Percentiles rank a stretch among this genome's conserved stretches.
phyloP scores from a whole-genome alignment of 805 yeast species.

The Myxozyma vanderwaltii region DNA sequence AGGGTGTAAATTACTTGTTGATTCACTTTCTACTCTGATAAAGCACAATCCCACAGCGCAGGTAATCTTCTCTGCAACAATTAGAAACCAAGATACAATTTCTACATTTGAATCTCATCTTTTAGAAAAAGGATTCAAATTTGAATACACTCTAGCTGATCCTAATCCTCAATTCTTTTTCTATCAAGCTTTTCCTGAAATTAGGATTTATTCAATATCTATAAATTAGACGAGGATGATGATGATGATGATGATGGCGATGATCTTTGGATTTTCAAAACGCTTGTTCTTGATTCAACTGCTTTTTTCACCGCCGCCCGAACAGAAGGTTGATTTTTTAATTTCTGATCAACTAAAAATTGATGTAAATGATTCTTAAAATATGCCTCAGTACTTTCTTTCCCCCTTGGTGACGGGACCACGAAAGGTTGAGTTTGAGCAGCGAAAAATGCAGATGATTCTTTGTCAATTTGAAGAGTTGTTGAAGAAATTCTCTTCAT shows the following conservation, averaged over 20 bases:
- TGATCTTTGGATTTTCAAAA: neutral
- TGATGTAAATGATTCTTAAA: constrained; percentile 31
- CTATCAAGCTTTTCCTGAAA: constrained; percentile 11
- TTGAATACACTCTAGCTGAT: constrained; percentile 7
- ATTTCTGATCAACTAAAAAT: constrained; percentile 21
- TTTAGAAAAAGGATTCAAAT: constrained; percentile 29
- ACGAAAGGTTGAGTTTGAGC: constrained; percentile 23
- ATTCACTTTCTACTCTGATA: constrained; percentile 35
- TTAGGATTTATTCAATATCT: constrained; percentile 20
- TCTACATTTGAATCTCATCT: constrained; percentile 48
- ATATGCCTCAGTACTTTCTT: constrained; percentile 5
- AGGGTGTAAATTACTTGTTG: constrained; percentile 56
- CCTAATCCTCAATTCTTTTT: constrained; percentile 13
- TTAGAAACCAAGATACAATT: constrained; percentile 61
- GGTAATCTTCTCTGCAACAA: constrained; percentile 68
- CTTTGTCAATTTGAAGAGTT: constrained; percentile 3
- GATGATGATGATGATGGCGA: neutral
- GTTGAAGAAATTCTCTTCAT: neutral
- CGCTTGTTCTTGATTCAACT: neutral
- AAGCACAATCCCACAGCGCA: constrained; percentile 24
- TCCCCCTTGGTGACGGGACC: constrained; percentile 16
- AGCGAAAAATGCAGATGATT: constrained; percentile 6
- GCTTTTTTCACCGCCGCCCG: constrained; percentile 13
- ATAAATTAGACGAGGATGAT: too few species aligned
- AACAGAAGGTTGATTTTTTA: constrained; percentile 15